These are phyloP conservation scores for Ceratocystis smalleyi DNA, from an alignment of 2,329 filamentous ascomycete genomes.

Conservation along the genomic window DNA sequence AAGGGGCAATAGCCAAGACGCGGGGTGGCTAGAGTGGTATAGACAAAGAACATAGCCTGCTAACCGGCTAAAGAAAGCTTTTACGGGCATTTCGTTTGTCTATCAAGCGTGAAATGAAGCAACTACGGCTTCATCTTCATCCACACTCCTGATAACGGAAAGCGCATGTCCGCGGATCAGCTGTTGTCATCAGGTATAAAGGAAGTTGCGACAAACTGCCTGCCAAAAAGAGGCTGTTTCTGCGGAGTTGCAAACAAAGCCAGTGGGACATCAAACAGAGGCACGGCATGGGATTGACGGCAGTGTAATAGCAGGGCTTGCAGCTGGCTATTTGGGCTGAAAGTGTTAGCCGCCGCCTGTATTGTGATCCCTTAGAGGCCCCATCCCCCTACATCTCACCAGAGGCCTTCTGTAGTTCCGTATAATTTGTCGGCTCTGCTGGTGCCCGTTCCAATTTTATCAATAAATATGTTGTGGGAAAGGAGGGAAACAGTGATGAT, in stretches of 20 bases:
- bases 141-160: background rate
- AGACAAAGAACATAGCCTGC: background rate
- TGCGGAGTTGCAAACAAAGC: background rate
- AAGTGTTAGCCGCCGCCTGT: background rate
- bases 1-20: background rate
- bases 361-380: background rate
- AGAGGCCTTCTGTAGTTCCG: background rate
- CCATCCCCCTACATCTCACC: background rate
- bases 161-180: background rate
- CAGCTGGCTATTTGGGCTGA: background rate
- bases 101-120: slow-evolving; percentile 2
- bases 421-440: background rate
- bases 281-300: background rate
- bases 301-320: background rate
- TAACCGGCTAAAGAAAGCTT: background rate
- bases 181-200: background rate
- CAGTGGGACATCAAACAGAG: background rate
- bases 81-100: background rate
- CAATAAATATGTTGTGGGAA: background rate
- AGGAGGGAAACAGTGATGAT: slow-evolving; percentile 14
- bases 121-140: background rate
- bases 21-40: background rate
- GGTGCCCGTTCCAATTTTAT: background rate
- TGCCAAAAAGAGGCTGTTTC: background rate
- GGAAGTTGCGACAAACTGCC: too few relatives aligned